Conservation (phyloP, 108 stramenopile genomes). For the Cyclotella distinguenda region DNA sequence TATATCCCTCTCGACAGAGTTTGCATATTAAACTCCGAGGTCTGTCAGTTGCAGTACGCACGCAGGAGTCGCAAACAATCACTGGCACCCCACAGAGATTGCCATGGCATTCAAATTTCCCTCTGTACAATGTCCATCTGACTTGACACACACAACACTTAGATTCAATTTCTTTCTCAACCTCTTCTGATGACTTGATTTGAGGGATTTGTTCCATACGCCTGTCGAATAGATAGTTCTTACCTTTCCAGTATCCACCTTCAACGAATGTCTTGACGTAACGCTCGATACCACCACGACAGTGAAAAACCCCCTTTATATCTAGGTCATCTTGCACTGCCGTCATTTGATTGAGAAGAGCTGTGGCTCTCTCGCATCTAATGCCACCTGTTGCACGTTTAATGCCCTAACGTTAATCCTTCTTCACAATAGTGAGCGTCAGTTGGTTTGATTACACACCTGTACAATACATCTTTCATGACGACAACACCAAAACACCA, state of each 20-base stretch:
- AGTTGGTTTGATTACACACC: no score
- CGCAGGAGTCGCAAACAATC: slow-evolving; percentile 58
- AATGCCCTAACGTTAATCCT: no score
- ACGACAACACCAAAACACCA: no score
- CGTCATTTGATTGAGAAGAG: slow-evolving; percentile 69
- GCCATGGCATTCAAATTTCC: slow-evolving; percentile 52
- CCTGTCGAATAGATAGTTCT: slow-evolving; percentile 82
- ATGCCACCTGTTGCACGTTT: no score
- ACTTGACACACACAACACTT: slow-evolving; percentile 56
- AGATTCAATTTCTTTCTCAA: slow-evolving; percentile 53
- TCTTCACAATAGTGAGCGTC: no score
- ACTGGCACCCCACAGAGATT: slow-evolving; percentile 76
- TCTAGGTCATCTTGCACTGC: slow-evolving; percentile 33
- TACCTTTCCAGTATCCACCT: slow-evolving; percentile 80
- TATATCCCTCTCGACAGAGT: slow-evolving; percentile 58
- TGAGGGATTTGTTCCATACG: slow-evolving; percentile 74
- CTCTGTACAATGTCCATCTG: slow-evolving; percentile 54
- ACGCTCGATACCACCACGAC: slow-evolving; percentile 73
- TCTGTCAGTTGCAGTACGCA: slow-evolving; percentile 11
- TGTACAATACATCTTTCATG: slow-evolving; percentile 77
- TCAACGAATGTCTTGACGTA: slow-evolving; percentile 68
- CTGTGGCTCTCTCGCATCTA: slow-evolving; percentile 78
- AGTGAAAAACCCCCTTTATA: slow-evolving; percentile 68
- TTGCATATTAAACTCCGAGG: slow-evolving; percentile 45
- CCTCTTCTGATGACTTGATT: slow-evolving; percentile 26